A percentile compares a stretch with the other conserved stretches of the same genome.
Conservation (phyloP, 2,329 filamentous ascomycete genomes). For the Colletotrichum scovillei region DNA sequence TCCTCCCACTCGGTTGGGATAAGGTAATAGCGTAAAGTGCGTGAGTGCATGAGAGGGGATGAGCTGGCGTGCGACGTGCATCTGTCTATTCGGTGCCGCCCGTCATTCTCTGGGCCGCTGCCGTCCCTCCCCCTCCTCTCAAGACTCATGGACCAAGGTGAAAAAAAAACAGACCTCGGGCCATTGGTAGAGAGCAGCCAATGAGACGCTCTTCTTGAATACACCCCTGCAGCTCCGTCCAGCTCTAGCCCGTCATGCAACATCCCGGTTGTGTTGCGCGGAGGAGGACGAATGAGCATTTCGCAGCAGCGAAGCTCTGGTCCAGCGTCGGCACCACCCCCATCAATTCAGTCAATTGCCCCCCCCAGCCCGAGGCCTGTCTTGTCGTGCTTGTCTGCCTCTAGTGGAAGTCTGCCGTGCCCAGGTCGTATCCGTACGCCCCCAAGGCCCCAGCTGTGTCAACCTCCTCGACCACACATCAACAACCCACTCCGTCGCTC, state of each 20-base stretch:
- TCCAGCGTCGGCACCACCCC: conserved; percentile 29
- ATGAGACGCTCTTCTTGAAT: not conserved
- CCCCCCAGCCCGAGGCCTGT: conserved; percentile 24
- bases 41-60: not conserved
- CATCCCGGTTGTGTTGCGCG: conserved; percentile 22
- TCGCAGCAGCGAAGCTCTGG: conserved; percentile 26
- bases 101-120: not conserved
- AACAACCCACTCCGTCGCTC: conserved; percentile 28
- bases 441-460: conserved; percentile 27
- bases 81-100: conserved; percentile 20
- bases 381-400: conserved; percentile 17
- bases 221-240: conserved; percentile 31
- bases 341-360: conserved; percentile 33
- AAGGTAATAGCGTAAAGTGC: not conserved
- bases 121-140: not conserved
- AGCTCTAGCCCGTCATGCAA: conserved; percentile 27
- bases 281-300: conserved; percentile 28
- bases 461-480: conserved; percentile 31
- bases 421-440: conserved; percentile 17
- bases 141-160: not conserved
- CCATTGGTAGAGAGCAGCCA: conserved; percentile 7
- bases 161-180: conserved; percentile 23
- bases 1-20: conserved; percentile 1
- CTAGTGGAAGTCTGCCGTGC: not conserved
- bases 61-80: conserved; percentile 18